phyloP scores from a whole-genome alignment of 2,329 filamentous ascomycete species.

The Apiospora phragmitis region DNA sequence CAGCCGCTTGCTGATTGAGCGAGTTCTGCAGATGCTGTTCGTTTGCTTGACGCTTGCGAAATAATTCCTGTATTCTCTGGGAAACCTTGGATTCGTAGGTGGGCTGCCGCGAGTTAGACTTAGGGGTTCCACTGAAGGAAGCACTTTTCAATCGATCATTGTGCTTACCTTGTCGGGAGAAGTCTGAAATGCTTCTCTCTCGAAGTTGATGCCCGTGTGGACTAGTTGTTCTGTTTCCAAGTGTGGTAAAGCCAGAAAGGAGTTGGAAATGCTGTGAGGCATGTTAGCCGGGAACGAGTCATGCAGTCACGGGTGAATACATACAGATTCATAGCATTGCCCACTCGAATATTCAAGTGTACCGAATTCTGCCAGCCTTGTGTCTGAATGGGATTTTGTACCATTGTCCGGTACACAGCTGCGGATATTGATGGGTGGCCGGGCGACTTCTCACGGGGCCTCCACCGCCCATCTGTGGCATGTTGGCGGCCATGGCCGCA shows the following conservation, averaged over 20 bases:
- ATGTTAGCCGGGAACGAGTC: slow-evolving; percentile 16
- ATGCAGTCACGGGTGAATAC: slow-evolving; percentile 13
- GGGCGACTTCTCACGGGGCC: slow-evolving; percentile 46
- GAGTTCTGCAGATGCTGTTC: slow-evolving; percentile 50
- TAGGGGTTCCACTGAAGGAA: neutral
- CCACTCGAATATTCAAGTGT: slow-evolving; percentile 31
- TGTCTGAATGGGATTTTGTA: slow-evolving; percentile 10
- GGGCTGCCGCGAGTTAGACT: slow-evolving; percentile 35
- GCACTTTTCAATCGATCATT: neutral
- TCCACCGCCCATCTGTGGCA: slow-evolving; percentile 55
- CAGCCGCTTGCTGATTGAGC: slow-evolving; percentile 45
- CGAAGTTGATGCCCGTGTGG: slow-evolving; percentile 44
- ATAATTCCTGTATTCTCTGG: slow-evolving; percentile 48
- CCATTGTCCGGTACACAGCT: slow-evolving; percentile 38
- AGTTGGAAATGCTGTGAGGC: slow-evolving; percentile 48
- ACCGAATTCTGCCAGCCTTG: slow-evolving; percentile 36
- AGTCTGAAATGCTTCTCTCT: slow-evolving; percentile 47
- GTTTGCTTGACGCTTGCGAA: slow-evolving; percentile 51
- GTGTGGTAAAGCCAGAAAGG: slow-evolving; percentile 45
- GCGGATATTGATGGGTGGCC: slow-evolving; percentile 40
- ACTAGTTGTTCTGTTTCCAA: slow-evolving; percentile 43
- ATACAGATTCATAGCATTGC: slow-evolving; percentile 38
- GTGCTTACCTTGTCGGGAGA: slow-evolving; percentile 49
- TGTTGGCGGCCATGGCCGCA: slow-evolving; percentile 61
- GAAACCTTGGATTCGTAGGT: slow-evolving; percentile 51